Conservation (phyloP, 306 rosid species). For the Sindora glabra region DNA sequence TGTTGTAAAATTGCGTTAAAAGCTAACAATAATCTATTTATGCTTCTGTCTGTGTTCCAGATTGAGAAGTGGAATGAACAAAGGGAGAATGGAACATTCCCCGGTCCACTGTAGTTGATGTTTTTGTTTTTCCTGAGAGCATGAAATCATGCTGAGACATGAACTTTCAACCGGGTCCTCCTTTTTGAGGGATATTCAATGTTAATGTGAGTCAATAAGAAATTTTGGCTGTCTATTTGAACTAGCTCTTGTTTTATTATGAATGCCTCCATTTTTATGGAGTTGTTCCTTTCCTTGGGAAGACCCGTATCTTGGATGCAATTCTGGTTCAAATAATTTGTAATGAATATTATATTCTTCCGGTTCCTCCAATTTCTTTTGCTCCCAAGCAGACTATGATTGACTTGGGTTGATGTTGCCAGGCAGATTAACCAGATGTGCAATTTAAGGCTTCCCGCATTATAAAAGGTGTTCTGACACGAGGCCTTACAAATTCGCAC, state of each 20-base stretch:
- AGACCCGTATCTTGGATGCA: no score
- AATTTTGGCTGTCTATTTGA: slow-evolving; percentile 44
- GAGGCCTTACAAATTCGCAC: no score
- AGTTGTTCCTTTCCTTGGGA: slow-evolving; percentile 6
- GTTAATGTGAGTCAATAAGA: slow-evolving; percentile 60
- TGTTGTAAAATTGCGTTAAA: not conserved
- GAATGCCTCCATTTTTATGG: slow-evolving; percentile 18
- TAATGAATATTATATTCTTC: no score
- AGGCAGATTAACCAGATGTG: no score
- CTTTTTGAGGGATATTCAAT: slow-evolving; percentile 26
- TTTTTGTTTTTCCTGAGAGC: slow-evolving; percentile 13
- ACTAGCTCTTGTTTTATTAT: slow-evolving; percentile 17
- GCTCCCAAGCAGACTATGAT: no score
- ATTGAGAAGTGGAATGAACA: slow-evolving; percentile 95
- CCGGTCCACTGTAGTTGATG: slow-evolving; percentile 76
- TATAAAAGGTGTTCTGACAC: no score
- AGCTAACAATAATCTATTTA: not conserved
- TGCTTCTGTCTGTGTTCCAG: slow-evolving; percentile 33
- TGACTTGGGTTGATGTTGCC: no score
- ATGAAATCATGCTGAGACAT: slow-evolving; percentile 31
- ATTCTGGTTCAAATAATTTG: no score
- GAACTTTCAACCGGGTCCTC: slow-evolving; percentile 29
- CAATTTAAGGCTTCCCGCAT: no score
- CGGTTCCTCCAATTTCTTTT: no score
- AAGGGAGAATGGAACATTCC: slow-evolving; percentile 93